Evolutionary conservation across 306 rosid genomes (phyloP).

Genomic region (Fragaria iinumae): DNA sequence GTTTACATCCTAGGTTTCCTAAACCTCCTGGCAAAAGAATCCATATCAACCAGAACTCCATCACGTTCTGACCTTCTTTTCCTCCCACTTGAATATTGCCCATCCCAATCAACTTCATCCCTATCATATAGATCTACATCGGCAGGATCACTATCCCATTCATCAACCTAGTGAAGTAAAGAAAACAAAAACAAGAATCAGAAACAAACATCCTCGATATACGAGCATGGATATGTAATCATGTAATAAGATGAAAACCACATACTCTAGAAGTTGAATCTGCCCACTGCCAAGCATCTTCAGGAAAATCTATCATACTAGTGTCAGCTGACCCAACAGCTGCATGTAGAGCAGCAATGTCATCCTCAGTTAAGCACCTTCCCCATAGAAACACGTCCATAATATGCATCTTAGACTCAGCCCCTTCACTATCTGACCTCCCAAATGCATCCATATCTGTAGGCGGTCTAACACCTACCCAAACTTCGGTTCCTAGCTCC

Average conservation of each 20-base stretch:
- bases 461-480: slow-evolving; percentile 98
- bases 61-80: slow-evolving; percentile 93
- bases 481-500: slow-evolving; percentile 91
- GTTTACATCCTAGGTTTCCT: slow-evolving; percentile 91
- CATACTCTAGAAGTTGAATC: slow-evolving; percentile 94
- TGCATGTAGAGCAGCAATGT: slow-evolving; percentile 76
- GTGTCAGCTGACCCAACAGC: slow-evolving; percentile 79
- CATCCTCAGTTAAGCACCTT: slow-evolving; percentile 95
- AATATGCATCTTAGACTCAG: slow-evolving; percentile 96
- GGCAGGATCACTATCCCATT: slow-evolving; percentile 98
- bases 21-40: slow-evolving; percentile 85
- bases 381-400: slow-evolving; percentile 99
- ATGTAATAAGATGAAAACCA: neutral
- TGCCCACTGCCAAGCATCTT: slow-evolving; percentile 95
- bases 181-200: slow-evolving; percentile 23
- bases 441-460: slow-evolving; percentile 95
- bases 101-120: slow-evolving; percentile 99
- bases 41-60: slow-evolving; percentile 75
- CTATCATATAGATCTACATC: slow-evolving; percentile 93
- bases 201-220: neutral
- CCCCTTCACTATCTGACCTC: slow-evolving; percentile 99
- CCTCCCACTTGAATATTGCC: slow-evolving; percentile 98
- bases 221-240: neutral
- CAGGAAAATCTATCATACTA: slow-evolving; percentile 65
- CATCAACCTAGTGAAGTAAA: slow-evolving; percentile 61